Base-by-base conservation (phyloP, 495 filamentous ascomycete genomes). In the Barbatosphaeria neglecta region DNA sequence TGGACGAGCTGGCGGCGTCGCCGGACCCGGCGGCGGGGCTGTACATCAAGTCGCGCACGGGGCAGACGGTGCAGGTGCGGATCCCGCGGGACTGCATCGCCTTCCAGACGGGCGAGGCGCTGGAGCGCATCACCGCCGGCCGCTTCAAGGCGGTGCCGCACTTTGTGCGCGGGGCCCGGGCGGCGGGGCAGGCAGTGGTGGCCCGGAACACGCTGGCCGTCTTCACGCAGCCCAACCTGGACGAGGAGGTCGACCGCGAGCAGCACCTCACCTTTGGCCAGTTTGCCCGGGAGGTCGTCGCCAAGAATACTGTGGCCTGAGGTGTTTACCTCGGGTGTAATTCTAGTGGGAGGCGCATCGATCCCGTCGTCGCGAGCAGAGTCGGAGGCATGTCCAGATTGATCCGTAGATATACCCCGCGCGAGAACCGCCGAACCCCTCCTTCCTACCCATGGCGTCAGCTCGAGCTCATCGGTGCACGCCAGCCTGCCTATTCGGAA, bases 211-310 rank as follows among this genome's bases (percentile, higher is more conserved):
- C 92, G 42, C 67, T 98, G 47, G 92, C 92, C 5, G 88, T 98
- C 23, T 98, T 98, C 62, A 98, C 92, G 40, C 92, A 98, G 72
- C 92, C 92, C 35, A 94, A 95, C 69, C 62, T 98, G 40, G 82
- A 77, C 44, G 92, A 95, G 54, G 78, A 83, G 68, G 87, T 98
- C 15, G 85, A 87, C 61, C 67, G 70, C 43, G 74, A 81, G 57
- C 68, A 73, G 50, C 81, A 83, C 20, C 74, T 81, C 41, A 81
- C 70, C 37, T 97, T 97, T 74, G 92, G 83, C 23, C 78, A 84
- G 55, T 94, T 97, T 75, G 88, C 88, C 17, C 81, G 78, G 64
- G 83, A 81, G 35, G 81, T 95, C 56, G 81, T 95, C 47, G 75
- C 77, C 54, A 85, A 78, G 72, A 92, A 90, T 63, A 87, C 86